Percentiles rank a stretch among this genome's conserved stretches.
Conservation (phyloP, 1,284 basidiomycete species). For the Leccinum pachyderme region DNA sequence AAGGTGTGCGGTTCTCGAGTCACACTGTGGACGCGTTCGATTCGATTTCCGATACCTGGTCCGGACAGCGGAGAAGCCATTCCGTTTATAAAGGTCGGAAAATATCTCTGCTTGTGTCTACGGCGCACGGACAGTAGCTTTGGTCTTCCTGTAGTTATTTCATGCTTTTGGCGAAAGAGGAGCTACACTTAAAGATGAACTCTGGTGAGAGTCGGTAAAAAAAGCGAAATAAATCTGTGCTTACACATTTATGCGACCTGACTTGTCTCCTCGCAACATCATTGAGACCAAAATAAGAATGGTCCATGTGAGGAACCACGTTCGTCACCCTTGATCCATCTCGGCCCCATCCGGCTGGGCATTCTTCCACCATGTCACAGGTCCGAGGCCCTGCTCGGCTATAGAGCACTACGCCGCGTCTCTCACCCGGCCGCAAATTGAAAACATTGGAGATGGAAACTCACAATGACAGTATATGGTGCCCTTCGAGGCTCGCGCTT, state of each 20-base stretch:
- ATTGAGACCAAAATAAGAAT: not conserved
- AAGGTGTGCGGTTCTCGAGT: not conserved
- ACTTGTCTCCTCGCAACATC: not conserved
- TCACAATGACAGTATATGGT: slow-evolving; percentile 74
- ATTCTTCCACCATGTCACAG: slow-evolving; percentile 68
- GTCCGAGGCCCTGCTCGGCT: slow-evolving; percentile 86
- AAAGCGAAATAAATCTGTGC: not conserved
- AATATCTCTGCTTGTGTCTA: not conserved
- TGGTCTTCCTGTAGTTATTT: not conserved
- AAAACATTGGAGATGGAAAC: slow-evolving; percentile 22
- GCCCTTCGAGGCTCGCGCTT: slow-evolving; percentile 54
- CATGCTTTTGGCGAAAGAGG: not conserved
- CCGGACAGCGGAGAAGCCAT: not conserved
- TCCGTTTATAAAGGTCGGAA: not conserved
- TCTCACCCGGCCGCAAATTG: not conserved
- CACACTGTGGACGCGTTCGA: not conserved
- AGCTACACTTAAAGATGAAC: not conserved
- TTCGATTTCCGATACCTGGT: not conserved
- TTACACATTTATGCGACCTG: slow-evolving; percentile 3
- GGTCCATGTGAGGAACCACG: not conserved
- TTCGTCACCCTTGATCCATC: slow-evolving; percentile 34
- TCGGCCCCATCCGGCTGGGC: slow-evolving; percentile 41
- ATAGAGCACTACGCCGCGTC: slow-evolving; percentile 69
- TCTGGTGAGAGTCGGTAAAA: not conserved
- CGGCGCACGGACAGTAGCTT: not conserved